Evolutionary conservation across 768 basidiomycete genomes (phyloP).

Genomic region (Trametes maxima): DNA sequence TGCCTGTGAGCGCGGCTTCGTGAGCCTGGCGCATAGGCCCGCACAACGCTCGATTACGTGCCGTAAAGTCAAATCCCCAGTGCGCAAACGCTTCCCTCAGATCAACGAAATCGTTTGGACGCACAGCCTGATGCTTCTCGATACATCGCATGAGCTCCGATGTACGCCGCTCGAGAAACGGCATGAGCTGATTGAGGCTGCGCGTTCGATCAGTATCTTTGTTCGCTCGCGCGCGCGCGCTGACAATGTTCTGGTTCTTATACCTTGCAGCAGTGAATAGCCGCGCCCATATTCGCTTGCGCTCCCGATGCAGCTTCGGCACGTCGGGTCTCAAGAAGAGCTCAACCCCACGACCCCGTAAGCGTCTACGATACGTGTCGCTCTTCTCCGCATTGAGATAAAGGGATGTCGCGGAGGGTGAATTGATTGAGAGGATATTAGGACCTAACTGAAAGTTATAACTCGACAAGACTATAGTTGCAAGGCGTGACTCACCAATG

Average conservation of each 20-base stretch:
- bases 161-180: conserved; percentile 11
- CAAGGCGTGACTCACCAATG: not conserved
- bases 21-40: no score
- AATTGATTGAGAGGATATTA: conserved; percentile 32
- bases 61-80: conserved; percentile 34
- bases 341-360: conserved; percentile 16
- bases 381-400: conserved; percentile 35
- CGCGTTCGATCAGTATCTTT: not conserved
- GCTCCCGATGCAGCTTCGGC: conserved; percentile 27
- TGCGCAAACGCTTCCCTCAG: conserved; percentile 21
- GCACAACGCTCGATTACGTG: no score
- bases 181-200: not conserved
- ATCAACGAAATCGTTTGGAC: conserved; percentile 22
- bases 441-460: not conserved
- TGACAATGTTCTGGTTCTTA: no score
- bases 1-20: no score
- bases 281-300: conserved; percentile 32
- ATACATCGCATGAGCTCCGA: conserved; percentile 18
- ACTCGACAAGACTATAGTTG: no score
- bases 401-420: conserved; percentile 27
- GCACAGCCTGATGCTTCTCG: conserved; percentile 2
- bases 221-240: no score
- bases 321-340: conserved; percentile 33
- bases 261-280: conserved; percentile 34
- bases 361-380: conserved; percentile 33